Percentiles rank a stretch among this genome's conserved stretches.
Evolutionary conservation across 2,329 filamentous ascomycete species (phyloP).

Genomic region (Waltergamsia citrina): DNA sequence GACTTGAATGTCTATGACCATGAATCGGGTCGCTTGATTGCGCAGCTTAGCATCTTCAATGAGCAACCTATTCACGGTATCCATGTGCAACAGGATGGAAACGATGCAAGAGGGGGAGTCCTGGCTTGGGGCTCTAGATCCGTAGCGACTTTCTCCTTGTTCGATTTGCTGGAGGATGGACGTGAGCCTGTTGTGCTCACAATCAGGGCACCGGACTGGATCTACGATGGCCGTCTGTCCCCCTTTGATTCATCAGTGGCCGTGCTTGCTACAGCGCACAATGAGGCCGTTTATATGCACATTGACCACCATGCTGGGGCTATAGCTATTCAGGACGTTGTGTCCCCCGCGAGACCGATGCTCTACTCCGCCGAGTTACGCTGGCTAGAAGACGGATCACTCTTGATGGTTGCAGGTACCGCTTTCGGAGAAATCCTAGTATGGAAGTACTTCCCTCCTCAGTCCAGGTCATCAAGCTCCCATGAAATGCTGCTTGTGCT

Average conservation of each 20-base stretch:
- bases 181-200: slow-evolving; percentile 19
- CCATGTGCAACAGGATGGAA: slow-evolving; percentile 27
- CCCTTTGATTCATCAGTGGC: slow-evolving; percentile 31
- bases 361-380: slow-evolving; percentile 75
- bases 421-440: slow-evolving; percentile 91
- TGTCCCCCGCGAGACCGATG: slow-evolving; percentile 67
- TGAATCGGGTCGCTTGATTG: slow-evolving; percentile 22
- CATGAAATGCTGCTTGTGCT: slow-evolving; percentile 44
- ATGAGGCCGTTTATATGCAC: slow-evolving; percentile 56
- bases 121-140: slow-evolving; percentile 64
- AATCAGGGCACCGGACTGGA: slow-evolving; percentile 59
- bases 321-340: slow-evolving; percentile 36
- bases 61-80: slow-evolving; percentile 71
- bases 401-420: slow-evolving; percentile 80
- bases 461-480: background rate
- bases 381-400: slow-evolving; percentile 45
- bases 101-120: slow-evolving; percentile 16
- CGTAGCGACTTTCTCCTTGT: slow-evolving; percentile 31
- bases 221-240: slow-evolving; percentile 56
- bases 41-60: slow-evolving; percentile 45
- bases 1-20: slow-evolving; percentile 44
- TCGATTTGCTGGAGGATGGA: slow-evolving; percentile 5
- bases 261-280: slow-evolving; percentile 76
- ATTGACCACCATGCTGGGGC: slow-evolving; percentile 14
- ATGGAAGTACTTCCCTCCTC: slow-evolving; percentile 61